Base-by-base conservation (phyloP, 2,329 filamentous ascomycete genomes). In the Aureobasidium sp. region DNA sequence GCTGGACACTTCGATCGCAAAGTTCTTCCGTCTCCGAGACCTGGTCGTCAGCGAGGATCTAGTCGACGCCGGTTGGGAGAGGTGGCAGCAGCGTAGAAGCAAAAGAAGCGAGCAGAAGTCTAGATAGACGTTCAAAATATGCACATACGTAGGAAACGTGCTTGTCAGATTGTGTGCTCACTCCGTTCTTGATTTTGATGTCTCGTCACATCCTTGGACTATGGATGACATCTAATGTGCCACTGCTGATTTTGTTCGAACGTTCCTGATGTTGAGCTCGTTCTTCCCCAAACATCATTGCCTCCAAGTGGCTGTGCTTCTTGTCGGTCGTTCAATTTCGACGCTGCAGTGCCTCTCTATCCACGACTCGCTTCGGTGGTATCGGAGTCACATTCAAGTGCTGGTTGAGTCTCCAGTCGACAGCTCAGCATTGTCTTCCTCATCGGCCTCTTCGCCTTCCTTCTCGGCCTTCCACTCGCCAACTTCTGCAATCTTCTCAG, bases 31-130 rank as follows among this genome's bases (percentile, higher is more conserved):
- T 67, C 82, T 97, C 55, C 86, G 96, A 67, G 96, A 99, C 78
- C 81, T 99, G 68, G 89, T 97, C 16, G 85, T 97, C 9, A 91
- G 92, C 76, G 95, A 98, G 80, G 95, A 98, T 79, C 80, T 97
- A 71, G 91, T 91, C 40, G 94, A 97, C 81, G 91, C 94, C 48
- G 96, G 96, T 2, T 99, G 95, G 95, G 93, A 95, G 80, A 91
- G 93, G 76, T 98, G 33, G 33, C 33, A 36, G 33, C 33, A 36
- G 33, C 33, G 33, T 36, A 36, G 33, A 36, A 36, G 33, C 33
- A 36, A 36, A 36, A 36, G 33, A 36, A 36, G 33, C 13, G 33
- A 36, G 33, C 33, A 36, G 7, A 36, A 36, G 33, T 36, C 33
- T 13, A 36, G 13, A 36, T 36, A 36, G 33, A 36, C 33, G 33